Evolutionary conservation across 129 eudicot species (phyloP).

Genomic region (Solidago caesia): DNA sequence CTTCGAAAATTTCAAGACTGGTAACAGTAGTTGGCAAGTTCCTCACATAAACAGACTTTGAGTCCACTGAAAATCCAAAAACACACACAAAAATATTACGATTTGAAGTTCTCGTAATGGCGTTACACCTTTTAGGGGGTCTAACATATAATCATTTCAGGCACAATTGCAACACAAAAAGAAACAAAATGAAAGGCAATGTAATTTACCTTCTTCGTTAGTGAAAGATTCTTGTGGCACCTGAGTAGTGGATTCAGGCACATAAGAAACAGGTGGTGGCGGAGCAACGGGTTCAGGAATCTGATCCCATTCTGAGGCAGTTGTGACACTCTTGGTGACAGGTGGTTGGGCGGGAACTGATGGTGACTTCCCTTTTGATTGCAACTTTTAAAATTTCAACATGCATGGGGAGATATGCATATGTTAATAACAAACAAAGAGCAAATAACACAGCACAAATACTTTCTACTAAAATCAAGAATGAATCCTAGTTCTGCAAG

Average conservation of each 20-base stretch:
- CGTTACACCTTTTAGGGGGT: neutral
- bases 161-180: neutral
- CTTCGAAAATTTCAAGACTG: conserved; percentile 56
- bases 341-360: conserved; percentile 43
- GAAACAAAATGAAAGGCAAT: neutral
- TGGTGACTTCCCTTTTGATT: conserved; percentile 58
- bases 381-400: conserved; percentile 42
- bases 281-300: conserved; percentile 37
- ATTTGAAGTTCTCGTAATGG: neutral
- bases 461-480: neutral
- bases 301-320: conserved; percentile 33
- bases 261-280: conserved; percentile 31
- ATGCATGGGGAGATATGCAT: neutral
- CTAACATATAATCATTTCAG: conserved; percentile 1
- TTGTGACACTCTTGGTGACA: conserved; percentile 23
- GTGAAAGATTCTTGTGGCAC: conserved; percentile 48
- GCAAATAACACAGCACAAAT: neutral
- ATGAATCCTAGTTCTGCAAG: neutral
- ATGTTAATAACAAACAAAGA: conserved; percentile 17
- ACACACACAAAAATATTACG: neutral
- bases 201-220: conserved; percentile 52
- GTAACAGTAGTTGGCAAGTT: conserved; percentile 78
- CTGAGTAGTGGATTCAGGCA: conserved; percentile 35
- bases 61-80: conserved; percentile 48
- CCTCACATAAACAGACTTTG: conserved; percentile 87